Conservation (phyloP, 2,329 filamentous ascomycete species). For the Hymenoscyphus infarciens region DNA sequence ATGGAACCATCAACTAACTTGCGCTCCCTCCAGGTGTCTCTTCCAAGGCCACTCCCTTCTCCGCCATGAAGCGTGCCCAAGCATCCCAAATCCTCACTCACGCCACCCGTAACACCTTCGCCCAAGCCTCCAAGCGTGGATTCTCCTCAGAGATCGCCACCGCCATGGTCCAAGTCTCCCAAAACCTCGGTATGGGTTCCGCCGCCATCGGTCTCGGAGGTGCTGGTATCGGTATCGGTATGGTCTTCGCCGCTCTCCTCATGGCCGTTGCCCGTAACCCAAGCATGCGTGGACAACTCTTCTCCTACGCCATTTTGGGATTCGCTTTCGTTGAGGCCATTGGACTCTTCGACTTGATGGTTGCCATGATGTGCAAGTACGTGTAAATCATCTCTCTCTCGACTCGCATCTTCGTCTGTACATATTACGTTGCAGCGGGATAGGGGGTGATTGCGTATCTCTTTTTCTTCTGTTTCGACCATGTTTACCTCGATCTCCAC, state of each 20-base stretch:
- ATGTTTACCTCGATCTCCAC: neutral
- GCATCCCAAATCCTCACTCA: constrained; percentile 62
- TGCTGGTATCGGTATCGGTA: constrained; percentile 93
- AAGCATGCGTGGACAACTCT: constrained; percentile 89
- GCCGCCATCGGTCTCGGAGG: constrained; percentile 89
- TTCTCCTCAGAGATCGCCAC: constrained; percentile 87
- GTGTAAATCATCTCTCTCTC: constrained; percentile 40
- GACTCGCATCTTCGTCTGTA: neutral
- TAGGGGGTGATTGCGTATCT: neutral
- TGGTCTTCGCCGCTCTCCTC: constrained; percentile 87
- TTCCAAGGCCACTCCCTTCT: constrained; percentile 37
- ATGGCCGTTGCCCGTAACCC: constrained; percentile 91
- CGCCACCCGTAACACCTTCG: constrained; percentile 41
- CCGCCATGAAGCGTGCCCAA: constrained; percentile 72
- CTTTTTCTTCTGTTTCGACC: neutral
- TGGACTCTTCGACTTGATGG: constrained; percentile 84
- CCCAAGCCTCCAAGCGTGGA: constrained; percentile 63
- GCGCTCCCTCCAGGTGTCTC: constrained; percentile 38
- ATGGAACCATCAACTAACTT: constrained; percentile 34
- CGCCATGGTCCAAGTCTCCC: constrained; percentile 85
- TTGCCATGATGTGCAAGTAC: constrained; percentile 93
- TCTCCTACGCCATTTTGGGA: constrained; percentile 93
- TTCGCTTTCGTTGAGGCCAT: constrained; percentile 94
- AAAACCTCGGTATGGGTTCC: constrained; percentile 85
- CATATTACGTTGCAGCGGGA: constrained; percentile 1